Conservation (phyloP, 1,284 basidiomycete genomes). For the Melampsora abietis-canadensis region DNA sequence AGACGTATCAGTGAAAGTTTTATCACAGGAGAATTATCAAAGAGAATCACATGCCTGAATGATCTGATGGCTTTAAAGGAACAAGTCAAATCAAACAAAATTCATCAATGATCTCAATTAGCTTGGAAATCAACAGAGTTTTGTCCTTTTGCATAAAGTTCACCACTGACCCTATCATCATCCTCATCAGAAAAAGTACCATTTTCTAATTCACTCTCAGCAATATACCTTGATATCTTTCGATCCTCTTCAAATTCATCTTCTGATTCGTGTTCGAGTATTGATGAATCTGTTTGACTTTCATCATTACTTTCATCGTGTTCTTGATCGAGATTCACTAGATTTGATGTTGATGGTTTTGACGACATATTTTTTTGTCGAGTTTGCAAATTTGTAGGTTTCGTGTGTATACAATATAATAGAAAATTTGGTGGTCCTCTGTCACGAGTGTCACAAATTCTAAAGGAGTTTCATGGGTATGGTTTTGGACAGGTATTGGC, state of each 20-base stretch:
- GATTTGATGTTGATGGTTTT: not conserved
- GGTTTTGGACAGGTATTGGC: no score
- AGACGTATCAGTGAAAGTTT: not conserved
- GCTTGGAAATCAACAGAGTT: not conserved
- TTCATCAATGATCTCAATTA: not conserved
- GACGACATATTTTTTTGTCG: not conserved
- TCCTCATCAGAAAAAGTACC: not conserved
- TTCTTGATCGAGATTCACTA: not conserved
- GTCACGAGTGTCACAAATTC: no score
- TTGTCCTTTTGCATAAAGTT: not conserved
- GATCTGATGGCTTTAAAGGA: not conserved
- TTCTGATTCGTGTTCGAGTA: not conserved
- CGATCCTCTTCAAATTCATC: slow-evolving; percentile 10
- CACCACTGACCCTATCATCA: not conserved
- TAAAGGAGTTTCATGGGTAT: no score
- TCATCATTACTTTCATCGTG: not conserved
- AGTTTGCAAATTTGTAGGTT: no score
- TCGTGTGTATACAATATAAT: no score
- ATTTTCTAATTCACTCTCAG: slow-evolving; percentile 5
- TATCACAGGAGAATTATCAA: not conserved
- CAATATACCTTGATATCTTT: slow-evolving; percentile 14
- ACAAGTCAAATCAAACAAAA: not conserved
- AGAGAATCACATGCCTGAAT: not conserved
- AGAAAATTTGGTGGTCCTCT: no score
- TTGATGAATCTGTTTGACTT: not conserved